phyloP scores from a whole-genome alignment of 306 rosid genomes.

The Echinosophora koreensis region DNA sequence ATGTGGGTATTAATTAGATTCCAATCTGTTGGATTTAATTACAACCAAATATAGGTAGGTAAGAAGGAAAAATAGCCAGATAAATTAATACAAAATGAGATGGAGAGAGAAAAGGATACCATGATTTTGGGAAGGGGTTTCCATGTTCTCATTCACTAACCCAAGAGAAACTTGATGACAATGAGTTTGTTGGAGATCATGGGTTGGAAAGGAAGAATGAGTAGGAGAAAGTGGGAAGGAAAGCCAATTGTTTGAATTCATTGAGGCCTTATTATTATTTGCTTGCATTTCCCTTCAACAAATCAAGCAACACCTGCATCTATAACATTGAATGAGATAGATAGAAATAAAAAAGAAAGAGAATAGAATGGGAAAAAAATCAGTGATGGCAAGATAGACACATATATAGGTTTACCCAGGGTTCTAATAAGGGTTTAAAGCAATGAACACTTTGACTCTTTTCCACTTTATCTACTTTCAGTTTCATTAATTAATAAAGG shows the following conservation, averaged over 20 bases:
- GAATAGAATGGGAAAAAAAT: not conserved
- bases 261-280: conserved; percentile 57
- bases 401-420: conserved; percentile 37
- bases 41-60: not conserved
- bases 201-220: conserved; percentile 76
- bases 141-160: conserved; percentile 75
- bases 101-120: conserved; percentile 49
- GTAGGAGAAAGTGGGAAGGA: conserved; percentile 93
- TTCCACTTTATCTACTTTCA: conserved; percentile 32
- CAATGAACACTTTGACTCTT: conserved; percentile 33
- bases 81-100: not conserved
- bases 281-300: conserved; percentile 23
- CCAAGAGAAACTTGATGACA: conserved; percentile 91
- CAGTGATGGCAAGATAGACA: conserved; percentile 23
- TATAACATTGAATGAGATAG: conserved; percentile 25
- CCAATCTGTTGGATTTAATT: conserved; percentile 69
- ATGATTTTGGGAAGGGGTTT: conserved; percentile 83
- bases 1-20: conserved; percentile 68
- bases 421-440: conserved; percentile 48
- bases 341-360: not conserved
- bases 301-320: conserved; percentile 58
- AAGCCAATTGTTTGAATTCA: conserved; percentile 97
- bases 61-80: not conserved
- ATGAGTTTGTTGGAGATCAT: conserved; percentile 72
- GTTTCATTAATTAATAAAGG: not conserved